Evolutionary conservation across 208 protist species (phyloP).

Genomic region (Trypanosoma conorhini): DNA sequence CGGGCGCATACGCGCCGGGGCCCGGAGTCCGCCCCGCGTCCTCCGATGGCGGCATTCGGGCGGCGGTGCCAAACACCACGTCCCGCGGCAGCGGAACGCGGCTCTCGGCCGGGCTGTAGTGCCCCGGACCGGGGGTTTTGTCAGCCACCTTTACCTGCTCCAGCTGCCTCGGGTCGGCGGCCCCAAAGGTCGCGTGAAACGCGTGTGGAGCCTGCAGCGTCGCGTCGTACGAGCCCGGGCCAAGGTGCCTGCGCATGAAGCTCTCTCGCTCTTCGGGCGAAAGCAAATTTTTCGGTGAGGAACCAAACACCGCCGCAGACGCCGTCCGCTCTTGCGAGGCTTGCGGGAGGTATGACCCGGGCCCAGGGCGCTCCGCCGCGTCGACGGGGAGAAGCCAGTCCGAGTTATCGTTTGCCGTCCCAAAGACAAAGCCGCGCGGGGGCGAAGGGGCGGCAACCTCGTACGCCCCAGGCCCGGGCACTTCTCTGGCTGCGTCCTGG

Average conservation of each 20-base stretch:
- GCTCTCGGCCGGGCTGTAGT: slow-evolving; percentile 10
- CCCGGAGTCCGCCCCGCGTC: slow-evolving; percentile 30
- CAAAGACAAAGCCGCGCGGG: slow-evolving; percentile 6
- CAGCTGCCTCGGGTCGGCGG: not conserved
- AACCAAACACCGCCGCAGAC: slow-evolving; percentile 30
- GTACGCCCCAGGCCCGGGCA: slow-evolving; percentile 62
- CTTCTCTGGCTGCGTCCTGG: not conserved
- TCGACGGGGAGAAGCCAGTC: slow-evolving; percentile 19
- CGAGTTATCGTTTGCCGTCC: slow-evolving; percentile 16
- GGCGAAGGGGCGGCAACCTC: slow-evolving; percentile 23
- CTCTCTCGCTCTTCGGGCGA: slow-evolving; percentile 17
- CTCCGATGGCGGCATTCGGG: slow-evolving; percentile 8
- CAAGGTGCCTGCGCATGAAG: slow-evolving; percentile 20
- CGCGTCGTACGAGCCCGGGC: slow-evolving; percentile 54
- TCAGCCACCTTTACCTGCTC: not conserved
- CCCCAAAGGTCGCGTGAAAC: slow-evolving; percentile 29
- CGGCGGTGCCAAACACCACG: slow-evolving; percentile 14
- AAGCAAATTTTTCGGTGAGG: slow-evolving; percentile 18
- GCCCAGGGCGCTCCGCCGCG: slow-evolving; percentile 33
- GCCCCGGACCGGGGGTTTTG: slow-evolving; percentile 22
- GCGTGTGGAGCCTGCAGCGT: slow-evolving; percentile 9
- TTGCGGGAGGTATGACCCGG: slow-evolving; percentile 49
- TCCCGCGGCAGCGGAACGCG: not conserved
- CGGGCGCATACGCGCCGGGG: slow-evolving; percentile 34
- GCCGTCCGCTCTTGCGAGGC: slow-evolving; percentile 14